A percentile compares a stretch with the other conserved stretches of the same genome.
Evolutionary conservation across 495 filamentous ascomycete genomes (phyloP).

Genomic region (Chaetomium fimeti): DNA sequence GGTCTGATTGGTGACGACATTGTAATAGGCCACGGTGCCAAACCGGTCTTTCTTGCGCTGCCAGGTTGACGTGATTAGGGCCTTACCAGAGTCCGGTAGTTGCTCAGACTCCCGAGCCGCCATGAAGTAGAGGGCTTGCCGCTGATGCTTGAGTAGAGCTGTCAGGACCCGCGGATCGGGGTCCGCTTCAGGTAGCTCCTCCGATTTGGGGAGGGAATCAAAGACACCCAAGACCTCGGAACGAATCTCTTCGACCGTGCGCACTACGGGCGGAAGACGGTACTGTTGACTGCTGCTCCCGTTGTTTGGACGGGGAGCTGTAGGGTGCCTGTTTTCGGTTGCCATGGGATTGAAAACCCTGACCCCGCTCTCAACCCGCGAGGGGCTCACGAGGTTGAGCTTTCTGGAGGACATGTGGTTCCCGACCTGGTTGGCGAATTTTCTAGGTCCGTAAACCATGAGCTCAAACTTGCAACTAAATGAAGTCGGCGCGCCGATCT

Average conservation of each 20-base stretch:
- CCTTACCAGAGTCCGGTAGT: slow-evolving; percentile 37
- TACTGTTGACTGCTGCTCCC: slow-evolving; percentile 15
- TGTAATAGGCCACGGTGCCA: slow-evolving; percentile 63
- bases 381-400: slow-evolving; percentile 63
- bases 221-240: slow-evolving; percentile 85
- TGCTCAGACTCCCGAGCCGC: slow-evolving; percentile 66
- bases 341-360: slow-evolving; percentile 64
- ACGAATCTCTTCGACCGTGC: slow-evolving; percentile 79
- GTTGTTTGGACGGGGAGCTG: slow-evolving; percentile 22
- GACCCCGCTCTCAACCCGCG: slow-evolving; percentile 61
- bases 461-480: slow-evolving; percentile 60
- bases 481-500: slow-evolving; percentile 49
- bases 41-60: slow-evolving; percentile 51
- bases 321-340: slow-evolving; percentile 46
- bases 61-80: slow-evolving; percentile 72
- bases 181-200: slow-evolving; percentile 75
- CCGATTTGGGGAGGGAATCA: slow-evolving; percentile 69
- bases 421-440: slow-evolving; percentile 61
- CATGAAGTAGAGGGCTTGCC: slow-evolving; percentile 90
- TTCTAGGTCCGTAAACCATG: slow-evolving; percentile 77
- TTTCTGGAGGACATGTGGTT: slow-evolving; percentile 61
- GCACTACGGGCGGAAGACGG: slow-evolving; percentile 35
- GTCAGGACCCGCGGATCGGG: slow-evolving; percentile 62
- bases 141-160: slow-evolving; percentile 78
- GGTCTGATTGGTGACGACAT: slow-evolving; percentile 77